A percentile compares a stretch with the other conserved stretches of the same genome.
phyloP scores from a whole-genome alignment of 83 land plant species.

The Diphasiastrum complanatum region DNA sequence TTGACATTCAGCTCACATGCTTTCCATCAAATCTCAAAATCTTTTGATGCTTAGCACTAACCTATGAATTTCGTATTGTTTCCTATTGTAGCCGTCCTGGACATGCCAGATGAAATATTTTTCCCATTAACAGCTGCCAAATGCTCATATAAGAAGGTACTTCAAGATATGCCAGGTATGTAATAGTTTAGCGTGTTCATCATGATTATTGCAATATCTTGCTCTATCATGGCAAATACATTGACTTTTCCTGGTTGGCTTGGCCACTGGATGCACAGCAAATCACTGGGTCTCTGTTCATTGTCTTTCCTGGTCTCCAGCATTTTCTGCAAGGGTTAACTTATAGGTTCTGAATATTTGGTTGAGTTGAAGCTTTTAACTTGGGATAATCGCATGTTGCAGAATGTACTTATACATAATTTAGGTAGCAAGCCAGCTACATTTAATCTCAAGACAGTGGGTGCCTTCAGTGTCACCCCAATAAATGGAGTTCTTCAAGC shows the following conservation, averaged over 20 bases:
- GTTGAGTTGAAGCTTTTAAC: neutral
- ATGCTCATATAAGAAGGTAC: slow-evolving; percentile 20
- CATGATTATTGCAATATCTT: neutral
- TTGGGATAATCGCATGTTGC: neutral
- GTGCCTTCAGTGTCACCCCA: slow-evolving; percentile 20
- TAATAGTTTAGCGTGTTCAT: neutral
- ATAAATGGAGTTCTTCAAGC: slow-evolving; percentile 12
- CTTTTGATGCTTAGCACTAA: no score
- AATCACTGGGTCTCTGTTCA: no score
- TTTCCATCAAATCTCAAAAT: neutral
- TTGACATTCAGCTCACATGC: no score
- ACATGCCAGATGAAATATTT: slow-evolving; percentile 31
- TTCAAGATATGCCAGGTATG: no score
- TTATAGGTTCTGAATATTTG: neutral
- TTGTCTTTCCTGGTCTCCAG: no score
- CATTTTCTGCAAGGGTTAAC: neutral
- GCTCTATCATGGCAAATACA: no score
- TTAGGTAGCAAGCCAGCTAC: slow-evolving; percentile 18
- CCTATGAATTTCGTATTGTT: neutral
- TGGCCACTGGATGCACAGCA: no score
- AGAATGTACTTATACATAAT: slow-evolving; percentile 34
- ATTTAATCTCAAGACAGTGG: slow-evolving; percentile 13
- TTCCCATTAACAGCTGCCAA: slow-evolving; percentile 35
- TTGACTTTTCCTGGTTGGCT: no score
- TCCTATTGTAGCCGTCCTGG: slow-evolving; percentile 27